Evolutionary conservation across 2,329 filamentous ascomycete genomes (phyloP), one percentile per base, ranked within the genome.

Genomic region (Parascedosporium putredinis): DNA sequence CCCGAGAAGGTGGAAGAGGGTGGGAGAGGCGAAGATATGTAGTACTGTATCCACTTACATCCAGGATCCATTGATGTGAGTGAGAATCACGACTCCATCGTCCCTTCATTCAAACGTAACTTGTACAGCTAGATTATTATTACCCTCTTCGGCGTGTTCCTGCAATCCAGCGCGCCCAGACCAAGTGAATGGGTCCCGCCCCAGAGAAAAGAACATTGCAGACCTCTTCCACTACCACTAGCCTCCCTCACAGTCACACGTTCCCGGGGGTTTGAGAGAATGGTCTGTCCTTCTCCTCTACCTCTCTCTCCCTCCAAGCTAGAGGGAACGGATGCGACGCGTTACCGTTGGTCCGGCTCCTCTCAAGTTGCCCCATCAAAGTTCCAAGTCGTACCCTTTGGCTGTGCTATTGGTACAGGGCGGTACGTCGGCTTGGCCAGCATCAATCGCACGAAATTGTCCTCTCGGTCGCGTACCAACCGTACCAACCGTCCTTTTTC

Each of bases 291-390:
- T n/a, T n/a, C n/a, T n/a, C n/a, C n/a, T n/a, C n/a, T n/a, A n/a
- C n/a, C n/a, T n/a, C n/a, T n/a, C n/a, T n/a, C n/a, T n/a, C n/a
- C n/a, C n/a, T n/a, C n/a, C n/a, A n/a, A n/a, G n/a, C n/a, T n/a
- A n/a, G n/a, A n/a, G n/a, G n/a, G n/a, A n/a, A n/a, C n/a, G n/a
- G n/a, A n/a, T 24, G n/a, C 23, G n/a, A 31, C 27, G 29, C 24
- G 44, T n/a, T 46, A 46, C 44, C 44, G 16, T 31, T 31, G 18
- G 29, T 24, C 33, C 27, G 44, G 44, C 44, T 34, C 44, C 44
- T 18, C 25, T n/a, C n/a, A n/a, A 27, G 27, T 46, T n/a, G 44
- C 6, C 33, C 25, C 44, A 46, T 46, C 8, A 22, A n/a, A n/a
- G n/a, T 24, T 2, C 16, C 27, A 2, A 14, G 22, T n/a, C 27